Base-by-base conservation (phyloP, 352 stramenopile species). In the Pythium vanterpoolii region DNA sequence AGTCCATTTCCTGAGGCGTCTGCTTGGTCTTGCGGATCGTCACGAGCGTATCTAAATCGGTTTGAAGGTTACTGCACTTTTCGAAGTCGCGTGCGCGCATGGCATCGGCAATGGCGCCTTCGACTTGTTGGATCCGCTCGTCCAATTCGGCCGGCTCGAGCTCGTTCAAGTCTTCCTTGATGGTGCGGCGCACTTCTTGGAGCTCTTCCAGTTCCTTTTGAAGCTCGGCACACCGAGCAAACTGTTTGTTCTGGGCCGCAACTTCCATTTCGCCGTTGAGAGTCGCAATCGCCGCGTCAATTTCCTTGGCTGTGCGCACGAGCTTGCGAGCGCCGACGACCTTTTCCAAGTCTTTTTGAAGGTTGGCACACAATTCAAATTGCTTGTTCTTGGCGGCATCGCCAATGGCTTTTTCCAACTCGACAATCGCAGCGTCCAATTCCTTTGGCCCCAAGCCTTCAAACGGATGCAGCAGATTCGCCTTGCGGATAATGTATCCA, bases 131-230 rank as follows among this genome's bases (percentile, higher is more conserved):
- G 48, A 96, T 96, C 7, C 87, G 83, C 30, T 90, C 82, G 50
- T 96, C 87, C 3, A 96, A 62, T 21, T 96, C 87, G 13, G 77
- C 72, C 5, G 87, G 72, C 39, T 95, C 85, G 27, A 96, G 60
- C n/a, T 96, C 87, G 23, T 92, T 90, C 45, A 95, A 38, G 30
- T 94, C 85, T 69, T 96, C 85, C 56, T 91, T 87, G 36, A 96
- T 70, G 19, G 89, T 68, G 40, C 79, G 83, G 3, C 85, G 71
- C 45, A 83, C 72, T 54, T 92, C 83, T 48, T 93, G 74, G 16
- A 96, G 66, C 39, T 79, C 80, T 57, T 93, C 84, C 4, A 95
- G 57, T 40, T 92, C 70, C 45, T 89, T 92, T 39, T 96, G 85
- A 13, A 96, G 48, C 16, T 90, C 79, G 14, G 82, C 86, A 64